Conservation (phyloP, 1,284 basidiomycete genomes). For the Ustilago tritici region DNA sequence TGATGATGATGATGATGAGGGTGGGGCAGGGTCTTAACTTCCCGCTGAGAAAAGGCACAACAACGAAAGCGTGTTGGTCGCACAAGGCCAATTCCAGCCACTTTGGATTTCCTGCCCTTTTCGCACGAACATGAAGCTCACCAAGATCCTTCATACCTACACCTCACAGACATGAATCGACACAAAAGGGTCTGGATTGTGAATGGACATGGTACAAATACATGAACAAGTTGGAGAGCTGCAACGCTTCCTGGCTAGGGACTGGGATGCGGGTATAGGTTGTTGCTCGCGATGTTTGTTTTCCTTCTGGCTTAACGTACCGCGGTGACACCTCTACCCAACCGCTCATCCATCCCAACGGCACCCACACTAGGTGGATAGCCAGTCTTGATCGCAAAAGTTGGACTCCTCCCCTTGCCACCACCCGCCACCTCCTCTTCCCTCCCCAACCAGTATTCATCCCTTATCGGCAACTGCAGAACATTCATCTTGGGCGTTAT, state of each 20-base stretch:
- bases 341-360: not conserved
- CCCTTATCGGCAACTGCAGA: constrained; percentile 90
- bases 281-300: too few species aligned
- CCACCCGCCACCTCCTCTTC: constrained; percentile 12
- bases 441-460: constrained; percentile 74
- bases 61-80: not conserved
- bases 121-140: not conserved
- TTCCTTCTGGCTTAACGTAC: not conserved
- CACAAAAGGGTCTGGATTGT: too few species aligned
- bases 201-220: too few species aligned
- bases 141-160: not conserved
- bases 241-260: not conserved
- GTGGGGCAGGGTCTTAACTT: not conserved
- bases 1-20: not conserved
- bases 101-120: not conserved
- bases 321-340: not conserved
- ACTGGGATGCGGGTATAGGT: not conserved
- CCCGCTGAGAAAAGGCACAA: not conserved
- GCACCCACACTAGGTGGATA: constrained; percentile 49
- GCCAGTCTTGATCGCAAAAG: constrained; percentile 51
- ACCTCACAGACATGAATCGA: too few species aligned
- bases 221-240: not conserved
- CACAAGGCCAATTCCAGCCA: not conserved
- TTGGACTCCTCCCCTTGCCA: constrained; percentile 30
- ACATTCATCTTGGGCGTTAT: constrained; percentile 78